Conservation (phyloP, 371 early-diverging fungal species). For the Fennellomyces sp. region DNA sequence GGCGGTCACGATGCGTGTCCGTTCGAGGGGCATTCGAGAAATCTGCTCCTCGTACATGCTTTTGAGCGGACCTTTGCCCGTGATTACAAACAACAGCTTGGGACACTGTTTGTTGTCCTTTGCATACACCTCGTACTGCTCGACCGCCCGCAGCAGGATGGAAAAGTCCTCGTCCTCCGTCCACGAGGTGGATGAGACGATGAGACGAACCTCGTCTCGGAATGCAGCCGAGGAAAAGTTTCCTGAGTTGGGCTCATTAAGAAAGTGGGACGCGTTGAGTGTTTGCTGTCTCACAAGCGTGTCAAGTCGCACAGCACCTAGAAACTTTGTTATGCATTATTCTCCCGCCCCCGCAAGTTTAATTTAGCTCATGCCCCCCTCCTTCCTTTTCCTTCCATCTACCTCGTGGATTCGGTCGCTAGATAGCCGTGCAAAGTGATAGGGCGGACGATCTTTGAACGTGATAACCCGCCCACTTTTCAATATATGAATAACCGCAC, state of each 20-base stretch:
- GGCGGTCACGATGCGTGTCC: constrained; percentile 73
- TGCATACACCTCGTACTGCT: constrained; percentile 52
- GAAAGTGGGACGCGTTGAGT: constrained; percentile 20
- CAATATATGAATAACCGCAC: constrained; percentile 9
- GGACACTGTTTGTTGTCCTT: constrained; percentile 43
- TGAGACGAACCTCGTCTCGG: constrained; percentile 62
- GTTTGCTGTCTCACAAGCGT: constrained; percentile 43
- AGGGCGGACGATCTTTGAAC: constrained; percentile 75
- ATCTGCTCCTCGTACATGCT: constrained; percentile 69
- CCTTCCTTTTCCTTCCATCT: constrained; percentile 17
- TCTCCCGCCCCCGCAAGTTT: neutral
- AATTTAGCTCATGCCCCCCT: neutral
- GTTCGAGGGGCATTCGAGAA: constrained; percentile 45
- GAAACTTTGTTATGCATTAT: constrained; percentile 32
- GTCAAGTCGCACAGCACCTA: constrained; percentile 37
- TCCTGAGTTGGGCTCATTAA: neutral
- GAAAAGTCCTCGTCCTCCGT: constrained; percentile 96
- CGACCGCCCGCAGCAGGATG: constrained; percentile 75
- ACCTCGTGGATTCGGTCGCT: constrained; percentile 65
- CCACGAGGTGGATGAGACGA: constrained; percentile 95
- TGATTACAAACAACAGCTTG: constrained; percentile 80
- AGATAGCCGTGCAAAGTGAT: constrained; percentile 64
- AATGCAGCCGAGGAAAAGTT: constrained; percentile 15
- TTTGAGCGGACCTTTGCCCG: constrained; percentile 91
- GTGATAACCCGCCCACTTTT: constrained; percentile 70